These are phyloP conservation scores for Aspergillus bertholletiae DNA, from an alignment of 495 filamentous ascomycete species.

Conservation along the genomic window DNA sequence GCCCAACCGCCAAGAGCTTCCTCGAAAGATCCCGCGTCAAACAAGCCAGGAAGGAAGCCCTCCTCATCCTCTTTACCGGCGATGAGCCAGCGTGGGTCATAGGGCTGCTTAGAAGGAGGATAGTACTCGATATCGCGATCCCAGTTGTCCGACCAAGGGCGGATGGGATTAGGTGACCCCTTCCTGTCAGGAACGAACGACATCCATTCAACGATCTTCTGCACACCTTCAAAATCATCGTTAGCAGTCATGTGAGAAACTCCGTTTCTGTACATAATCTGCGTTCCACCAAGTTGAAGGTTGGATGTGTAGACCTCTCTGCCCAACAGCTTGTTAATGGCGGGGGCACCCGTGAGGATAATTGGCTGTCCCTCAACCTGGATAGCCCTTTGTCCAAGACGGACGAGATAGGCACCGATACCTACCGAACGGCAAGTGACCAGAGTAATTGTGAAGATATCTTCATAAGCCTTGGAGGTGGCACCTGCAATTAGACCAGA, in stretches of 20 bases:
- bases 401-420: conserved; percentile 98
- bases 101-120: conserved; percentile 82
- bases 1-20: conserved; percentile 97
- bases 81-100: conserved; percentile 93
- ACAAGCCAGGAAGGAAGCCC: conserved; percentile 85
- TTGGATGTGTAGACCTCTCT: conserved; percentile 99
- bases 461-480: conserved; percentile 94
- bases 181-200: conserved; percentile 95
- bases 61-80: conserved; percentile 84
- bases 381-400: conserved; percentile 94
- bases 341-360: conserved; percentile 95
- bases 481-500: conserved; percentile 98
- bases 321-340: conserved; percentile 96
- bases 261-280: conserved; percentile 99
- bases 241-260: conserved; percentile 98
- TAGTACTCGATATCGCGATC: conserved; percentile 86
- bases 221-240: conserved; percentile 96
- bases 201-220: conserved; percentile 98
- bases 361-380: conserved; percentile 99
- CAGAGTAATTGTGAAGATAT: conserved; percentile 98
- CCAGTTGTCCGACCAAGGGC: conserved; percentile 81
- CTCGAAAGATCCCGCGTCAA: conserved; percentile 94
- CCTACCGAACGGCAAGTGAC: conserved; percentile 96
- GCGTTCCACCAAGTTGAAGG: conserved; percentile 95
- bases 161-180: conserved; percentile 82